These are phyloP conservation scores for Sugiyamaella marilandica DNA, from an alignment of 805 yeast species.

Conservation along the genomic window DNA sequence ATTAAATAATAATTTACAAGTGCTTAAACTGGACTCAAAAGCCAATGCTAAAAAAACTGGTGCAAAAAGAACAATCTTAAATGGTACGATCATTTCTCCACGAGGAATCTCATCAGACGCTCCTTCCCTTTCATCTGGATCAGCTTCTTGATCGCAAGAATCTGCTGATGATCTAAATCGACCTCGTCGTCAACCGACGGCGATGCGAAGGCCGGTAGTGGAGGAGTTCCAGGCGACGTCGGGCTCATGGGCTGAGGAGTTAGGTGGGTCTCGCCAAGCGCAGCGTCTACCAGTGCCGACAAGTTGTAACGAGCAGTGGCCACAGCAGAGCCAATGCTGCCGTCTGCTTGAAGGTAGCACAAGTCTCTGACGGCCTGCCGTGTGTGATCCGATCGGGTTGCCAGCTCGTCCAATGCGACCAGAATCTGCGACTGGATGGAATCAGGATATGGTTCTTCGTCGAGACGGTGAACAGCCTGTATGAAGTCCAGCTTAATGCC, in stretches of 20 bases:
- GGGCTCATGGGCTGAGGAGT: conserved; percentile 26
- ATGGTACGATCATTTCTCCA: neutral
- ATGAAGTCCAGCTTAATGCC: conserved; percentile 67
- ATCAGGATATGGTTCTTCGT: conserved; percentile 31
- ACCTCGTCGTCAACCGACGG: conserved; percentile 22
- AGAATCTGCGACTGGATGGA: conserved; percentile 36
- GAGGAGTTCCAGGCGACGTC: neutral
- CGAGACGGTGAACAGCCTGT: conserved; percentile 40
- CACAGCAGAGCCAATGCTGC: conserved; percentile 33
- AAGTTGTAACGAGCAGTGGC: conserved; percentile 27
- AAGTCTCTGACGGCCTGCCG: conserved; percentile 34
- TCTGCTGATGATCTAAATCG: conserved; percentile 43
- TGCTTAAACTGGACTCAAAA: neutral
- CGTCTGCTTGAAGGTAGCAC: conserved; percentile 33
- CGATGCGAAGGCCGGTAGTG: neutral
- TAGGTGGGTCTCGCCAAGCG: conserved; percentile 28
- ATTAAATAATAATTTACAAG: neutral
- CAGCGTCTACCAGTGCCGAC: conserved; percentile 29
- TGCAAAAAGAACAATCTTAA: too few relatives aligned
- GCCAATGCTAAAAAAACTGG: neutral
- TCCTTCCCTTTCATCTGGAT: conserved; percentile 68
- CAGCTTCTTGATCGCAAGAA: conserved; percentile 53
- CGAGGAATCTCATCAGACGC: conserved; percentile 54
- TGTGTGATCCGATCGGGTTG: conserved; percentile 22
- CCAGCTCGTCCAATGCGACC: conserved; percentile 33